Evolutionary conservation across 352 stramenopile species (phyloP), one percentile per base, ranked within the genome.

Genomic region (Phytophthora macrochlamydospora): DNA sequence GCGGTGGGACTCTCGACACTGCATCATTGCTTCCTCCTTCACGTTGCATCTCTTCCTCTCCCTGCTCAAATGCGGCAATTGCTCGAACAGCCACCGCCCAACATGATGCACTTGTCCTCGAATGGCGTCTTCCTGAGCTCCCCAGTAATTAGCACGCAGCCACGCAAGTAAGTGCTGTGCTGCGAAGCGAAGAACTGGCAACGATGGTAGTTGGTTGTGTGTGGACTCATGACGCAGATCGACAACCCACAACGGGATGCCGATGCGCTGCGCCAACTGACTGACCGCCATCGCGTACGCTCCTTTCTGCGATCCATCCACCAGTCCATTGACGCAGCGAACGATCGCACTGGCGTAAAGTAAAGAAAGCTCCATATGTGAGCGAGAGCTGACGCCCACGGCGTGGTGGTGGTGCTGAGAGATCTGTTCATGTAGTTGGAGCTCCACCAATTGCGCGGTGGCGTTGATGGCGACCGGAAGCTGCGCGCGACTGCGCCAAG

Each of bases 181-280:
- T 14, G 90, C 91, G 29, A 98, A 88, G 31, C 91, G 84, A 14
- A 98, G 81, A 37, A 97, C 83, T 4, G 87, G 76, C 6, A 98
- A 69, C 40, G 90, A 91, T n/a, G 94, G 94, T 45, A 98, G 69
- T 51, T 96, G 85, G 74, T 97, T 98, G 67, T 98, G 94, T 14
- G 92, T 96, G 28, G 92, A 93, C 59, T 98, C 93, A 66, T 98
- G 94, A 30, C 94, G 87, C 64, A 98, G 63, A 54, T 98, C 93
- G 30, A 98, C 94, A 59, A 98, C 83, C 94, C 94, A 98, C 8
- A 91, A 70, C 31, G 94, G 94, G 45, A 98, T 92, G 55, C 94
- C 94, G 18, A 98, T 92, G 37, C 93, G 81, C 42, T 92, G 78
- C 52, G 92, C 96, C 48, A 95, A 64, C 12, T 69, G 62, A 35